These are phyloP conservation scores for Aureobasidium sp. DNA, from an alignment of 2,329 filamentous ascomycete species.

Conservation along the genomic window DNA sequence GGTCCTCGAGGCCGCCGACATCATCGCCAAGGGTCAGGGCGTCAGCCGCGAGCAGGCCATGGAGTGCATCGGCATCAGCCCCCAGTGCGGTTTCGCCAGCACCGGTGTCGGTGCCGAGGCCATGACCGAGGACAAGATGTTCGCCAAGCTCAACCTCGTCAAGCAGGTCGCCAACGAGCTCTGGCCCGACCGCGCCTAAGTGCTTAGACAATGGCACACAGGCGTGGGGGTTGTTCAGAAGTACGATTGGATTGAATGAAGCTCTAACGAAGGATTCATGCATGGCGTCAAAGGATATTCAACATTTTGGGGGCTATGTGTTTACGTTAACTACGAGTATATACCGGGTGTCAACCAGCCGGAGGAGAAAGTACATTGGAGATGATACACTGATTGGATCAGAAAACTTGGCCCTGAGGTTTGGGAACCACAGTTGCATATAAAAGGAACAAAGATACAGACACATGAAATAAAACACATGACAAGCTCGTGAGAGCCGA, in stretches of 20 bases:
- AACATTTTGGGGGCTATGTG: constrained; percentile 9
- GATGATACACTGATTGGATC: constrained; percentile 7
- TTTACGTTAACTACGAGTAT: constrained; percentile 1
- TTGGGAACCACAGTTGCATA: background rate
- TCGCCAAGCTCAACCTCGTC: constrained; percentile 29
- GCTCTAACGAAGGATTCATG: constrained; percentile 12
- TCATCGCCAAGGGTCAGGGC: constrained; percentile 30
- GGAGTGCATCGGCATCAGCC: constrained; percentile 30
- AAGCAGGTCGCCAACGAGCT: constrained; percentile 29
- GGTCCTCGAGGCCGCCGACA: constrained; percentile 27
- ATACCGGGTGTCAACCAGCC: constrained; percentile 12
- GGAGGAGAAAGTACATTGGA: background rate
- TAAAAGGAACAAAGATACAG: constrained; percentile 4
- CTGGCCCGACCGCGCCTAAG: constrained; percentile 26
- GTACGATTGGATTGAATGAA: constrained; percentile 2
- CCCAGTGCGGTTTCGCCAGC: constrained; percentile 31
- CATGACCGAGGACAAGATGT: constrained; percentile 32
- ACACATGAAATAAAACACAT: constrained; percentile 9
- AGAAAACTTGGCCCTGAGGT: background rate
- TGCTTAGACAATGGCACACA: background rate
- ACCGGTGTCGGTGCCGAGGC: constrained; percentile 29
- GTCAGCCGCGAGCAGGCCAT: constrained; percentile 28
- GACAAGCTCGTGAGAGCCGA: constrained; percentile 2
- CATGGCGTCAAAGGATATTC: constrained; percentile 7
- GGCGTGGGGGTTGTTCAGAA: background rate